phyloP scores from a whole-genome alignment of 768 basidiomycete genomes.

The Lactarius hengduanensis region DNA sequence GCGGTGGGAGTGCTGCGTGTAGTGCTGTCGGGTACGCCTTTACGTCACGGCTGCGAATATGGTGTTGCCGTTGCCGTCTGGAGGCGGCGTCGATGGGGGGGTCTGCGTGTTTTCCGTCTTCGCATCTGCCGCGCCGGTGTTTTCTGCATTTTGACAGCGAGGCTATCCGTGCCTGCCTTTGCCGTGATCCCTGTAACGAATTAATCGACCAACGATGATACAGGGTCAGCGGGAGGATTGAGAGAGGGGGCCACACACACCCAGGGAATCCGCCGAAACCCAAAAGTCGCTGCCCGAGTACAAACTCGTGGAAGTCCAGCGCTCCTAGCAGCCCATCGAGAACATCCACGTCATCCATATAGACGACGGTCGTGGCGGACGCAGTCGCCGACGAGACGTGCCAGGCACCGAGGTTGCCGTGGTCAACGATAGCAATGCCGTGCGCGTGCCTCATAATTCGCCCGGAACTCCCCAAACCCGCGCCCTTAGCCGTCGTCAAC shows the following conservation, averaged over 20 bases:
- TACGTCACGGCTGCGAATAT: conserved; percentile 39
- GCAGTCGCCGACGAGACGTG: no score
- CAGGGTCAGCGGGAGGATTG: not conserved
- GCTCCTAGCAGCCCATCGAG: not conserved
- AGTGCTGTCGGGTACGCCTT: conserved; percentile 60
- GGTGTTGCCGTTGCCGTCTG: not conserved
- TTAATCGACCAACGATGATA: not conserved
- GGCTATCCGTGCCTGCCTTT: not conserved
- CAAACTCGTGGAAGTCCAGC: not conserved
- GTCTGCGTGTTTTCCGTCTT: not conserved
- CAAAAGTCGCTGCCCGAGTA: not conserved
- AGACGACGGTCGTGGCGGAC: no score
- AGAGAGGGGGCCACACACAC: not conserved
- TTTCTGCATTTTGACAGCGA: not conserved
- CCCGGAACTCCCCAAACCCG: not conserved
- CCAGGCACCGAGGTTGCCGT: not conserved
- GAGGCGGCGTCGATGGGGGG: conserved; percentile 29
- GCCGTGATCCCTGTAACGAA: not conserved
- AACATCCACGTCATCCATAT: not conserved
- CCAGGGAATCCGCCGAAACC: not conserved
- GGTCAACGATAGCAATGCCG: not conserved
- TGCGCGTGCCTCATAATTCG: not conserved
- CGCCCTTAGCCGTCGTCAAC: not conserved
- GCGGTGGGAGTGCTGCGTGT: conserved; percentile 67
- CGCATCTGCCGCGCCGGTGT: not conserved